Base-by-base conservation (phyloP, 1,284 basidiomycete species). In the Marasmius sp. region DNA sequence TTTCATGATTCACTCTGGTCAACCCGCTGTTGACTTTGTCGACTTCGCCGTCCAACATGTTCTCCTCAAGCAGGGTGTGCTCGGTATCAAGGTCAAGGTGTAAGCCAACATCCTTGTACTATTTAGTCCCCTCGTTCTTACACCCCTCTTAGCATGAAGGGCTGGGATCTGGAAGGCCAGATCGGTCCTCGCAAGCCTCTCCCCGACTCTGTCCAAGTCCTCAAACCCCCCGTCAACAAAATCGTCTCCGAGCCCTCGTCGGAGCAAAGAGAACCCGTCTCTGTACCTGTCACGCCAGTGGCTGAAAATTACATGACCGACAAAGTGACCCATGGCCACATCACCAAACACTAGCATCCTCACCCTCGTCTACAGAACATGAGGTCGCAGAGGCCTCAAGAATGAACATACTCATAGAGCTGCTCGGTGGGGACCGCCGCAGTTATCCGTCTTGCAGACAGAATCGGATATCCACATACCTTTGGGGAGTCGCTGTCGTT, bases 11-110 rank as follows among this genome's bases (percentile, higher is more conserved):
- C 97, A 99, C 90, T 98, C 97, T 69, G 97, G 97, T 88, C 97
- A 99, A 83, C 97, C 97, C 72, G 91, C 89, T 61, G 84, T 90
- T 66, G 97, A 99, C 79, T 99, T 97, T 72, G 95, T 99, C 65
- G 97, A 99, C 84, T 89, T 95, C 74, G 97, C 97, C 66, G 96
- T 98, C 73, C 90, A 97, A 71, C 97, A 99, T 85, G 97, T 99
- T 71, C 87, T 99, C 72, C 90, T 99, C 72, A 92, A 95, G 75
- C 97, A 99, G 80, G 97, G 97, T 91, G 97, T 99, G 64, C 89
- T 99, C 69, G 97, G 97, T 76, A 98, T 99, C 86, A 99, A 99
- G 82, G 97, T 99, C 77, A 99, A 99, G 85, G 99, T 99, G 94
- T 95, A 71, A 69, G 92, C 77, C 16, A 8, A 37, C 10, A 6